Conservation (phyloP, 31 red algal species). For the Asparagopsis taxiformis region DNA sequence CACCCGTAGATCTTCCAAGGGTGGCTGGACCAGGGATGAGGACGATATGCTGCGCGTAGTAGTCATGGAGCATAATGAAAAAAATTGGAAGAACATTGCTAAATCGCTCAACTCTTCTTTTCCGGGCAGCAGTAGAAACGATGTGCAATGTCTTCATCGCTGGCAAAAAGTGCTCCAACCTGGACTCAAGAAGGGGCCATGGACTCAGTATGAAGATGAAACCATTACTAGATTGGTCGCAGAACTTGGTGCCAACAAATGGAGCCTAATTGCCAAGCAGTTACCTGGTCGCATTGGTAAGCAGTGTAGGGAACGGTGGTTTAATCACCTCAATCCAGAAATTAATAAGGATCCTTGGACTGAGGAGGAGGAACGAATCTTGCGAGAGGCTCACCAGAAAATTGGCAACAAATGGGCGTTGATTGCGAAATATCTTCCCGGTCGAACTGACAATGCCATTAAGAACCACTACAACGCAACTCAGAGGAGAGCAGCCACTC, state of each 20-base stretch:
- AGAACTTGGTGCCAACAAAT: constrained; percentile 78
- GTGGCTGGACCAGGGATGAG: constrained; percentile 91
- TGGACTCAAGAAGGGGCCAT: constrained; percentile 89
- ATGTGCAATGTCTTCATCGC: constrained; percentile 97
- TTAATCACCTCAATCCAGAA: constrained; percentile 95
- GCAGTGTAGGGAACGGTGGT: constrained; percentile 96
- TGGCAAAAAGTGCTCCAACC: constrained; percentile 97
- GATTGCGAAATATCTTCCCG: constrained; percentile 92
- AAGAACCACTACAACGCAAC: constrained; percentile 98
- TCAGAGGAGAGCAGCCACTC: constrained; percentile 62
- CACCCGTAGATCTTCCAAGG: constrained; percentile 77
- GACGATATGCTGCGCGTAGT: constrained; percentile 84
- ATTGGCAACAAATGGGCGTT: constrained; percentile 96
- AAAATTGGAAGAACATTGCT: constrained; percentile 93
- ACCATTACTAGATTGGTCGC: constrained; percentile 83
- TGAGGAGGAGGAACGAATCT: constrained; percentile 81
- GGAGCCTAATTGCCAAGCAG: constrained; percentile 90
- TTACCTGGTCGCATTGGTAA: constrained; percentile 93
- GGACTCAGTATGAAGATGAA: constrained; percentile 94
- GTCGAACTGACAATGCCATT: constrained; percentile 98
- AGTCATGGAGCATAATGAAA: constrained; percentile 78
- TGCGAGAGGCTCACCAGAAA: constrained; percentile 62
- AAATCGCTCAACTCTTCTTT: constrained; percentile 67
- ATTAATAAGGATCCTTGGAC: constrained; percentile 94
- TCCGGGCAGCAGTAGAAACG: constrained; percentile 70